Base-by-base conservation (phyloP, 352 stramenopile species). In the Phytophthora fragariae region DNA sequence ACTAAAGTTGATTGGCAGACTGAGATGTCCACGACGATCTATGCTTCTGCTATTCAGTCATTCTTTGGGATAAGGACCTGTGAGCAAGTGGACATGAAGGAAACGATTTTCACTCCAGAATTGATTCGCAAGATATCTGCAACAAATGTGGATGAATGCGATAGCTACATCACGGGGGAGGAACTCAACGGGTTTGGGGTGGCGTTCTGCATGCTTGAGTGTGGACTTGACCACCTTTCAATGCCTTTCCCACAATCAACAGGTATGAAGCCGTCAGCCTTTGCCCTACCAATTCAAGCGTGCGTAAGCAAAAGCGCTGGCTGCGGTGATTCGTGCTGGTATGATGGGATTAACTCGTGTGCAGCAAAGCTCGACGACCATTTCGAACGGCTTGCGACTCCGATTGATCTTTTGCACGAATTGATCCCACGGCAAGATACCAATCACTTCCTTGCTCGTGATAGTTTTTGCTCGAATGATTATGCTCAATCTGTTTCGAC, bases 141-240 rank as follows among this genome's bases (percentile, higher is more conserved):
- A 19, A 72, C n/a, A 52, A 65, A 41, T 41, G 19, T 68, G 4
- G 64, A 79, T 5, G 70, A 82, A 55, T 67, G 57, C 12, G 70
- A 77, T 29, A 61, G 57, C 19, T 65, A 53, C 8, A 50, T 72
- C 12, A 56, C 39, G 60, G 67, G 50, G 19, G 73, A 76, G 21
- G 83, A 83, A 29, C 65, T 90, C 14, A 82, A 81, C 62, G 84
- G 84, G 9, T 91, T 89, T 58, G 84, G 84, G 8, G 72, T 91
- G 14, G 56, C 74, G 24, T 91, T 90, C 49, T 85, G 76, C 21
- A 76, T 82, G 54, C 77, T 81, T 54, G 82, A 91, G 57, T 63
- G 46, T 57, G 59, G 66, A 27, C 46, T 71, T 2, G 71, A 75
- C 4, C 59, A 67, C 46, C 62, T 79, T 54, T 80, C 70, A 47